Evolutionary conservation across 192 early-diverging fungal species (phyloP).

Genomic region (Geranomyces variabilis): DNA sequence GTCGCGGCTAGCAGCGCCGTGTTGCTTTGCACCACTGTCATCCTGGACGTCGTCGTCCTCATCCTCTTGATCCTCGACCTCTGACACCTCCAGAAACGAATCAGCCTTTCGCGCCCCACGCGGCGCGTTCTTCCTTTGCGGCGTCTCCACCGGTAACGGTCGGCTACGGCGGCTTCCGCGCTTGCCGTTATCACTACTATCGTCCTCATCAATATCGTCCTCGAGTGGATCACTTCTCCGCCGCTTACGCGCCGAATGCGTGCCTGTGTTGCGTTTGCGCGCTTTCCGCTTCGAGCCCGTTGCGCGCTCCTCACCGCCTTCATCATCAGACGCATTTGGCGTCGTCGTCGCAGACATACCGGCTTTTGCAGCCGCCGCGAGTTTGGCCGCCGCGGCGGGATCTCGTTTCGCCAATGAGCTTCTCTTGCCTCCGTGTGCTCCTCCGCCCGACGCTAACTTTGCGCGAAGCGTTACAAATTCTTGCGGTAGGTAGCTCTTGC

Average conservation of each 20-base stretch:
- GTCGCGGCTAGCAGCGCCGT: not conserved
- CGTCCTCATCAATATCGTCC: not conserved
- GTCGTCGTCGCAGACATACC: not conserved
- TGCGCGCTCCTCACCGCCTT: not conserved
- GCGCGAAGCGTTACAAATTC: constrained; percentile 26
- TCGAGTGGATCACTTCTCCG: constrained; percentile 15
- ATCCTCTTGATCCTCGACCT: constrained; percentile 12
- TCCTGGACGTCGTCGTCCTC: not conserved
- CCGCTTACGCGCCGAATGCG: not conserved
- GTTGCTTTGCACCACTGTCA: not conserved
- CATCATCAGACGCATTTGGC: not conserved
- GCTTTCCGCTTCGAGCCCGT: constrained; percentile 13
- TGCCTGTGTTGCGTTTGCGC: not conserved
- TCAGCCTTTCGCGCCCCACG: constrained; percentile 6
- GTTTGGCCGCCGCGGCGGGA: not conserved
- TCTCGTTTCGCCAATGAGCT: too few relatives aligned
- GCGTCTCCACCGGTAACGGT: constrained; percentile 10
- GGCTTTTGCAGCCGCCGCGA: not conserved
- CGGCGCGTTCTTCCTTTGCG: constrained; percentile 22
- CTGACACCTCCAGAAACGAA: constrained; percentile 16
- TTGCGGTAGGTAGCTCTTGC: constrained; percentile 40
- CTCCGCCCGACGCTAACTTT: constrained; percentile 19
- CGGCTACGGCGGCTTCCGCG: not conserved
- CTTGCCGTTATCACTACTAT: not conserved
- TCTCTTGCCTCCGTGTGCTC: not conserved